phyloP scores from a whole-genome alignment of 345 rosid species.

The Sisymbrium altissimum region DNA sequence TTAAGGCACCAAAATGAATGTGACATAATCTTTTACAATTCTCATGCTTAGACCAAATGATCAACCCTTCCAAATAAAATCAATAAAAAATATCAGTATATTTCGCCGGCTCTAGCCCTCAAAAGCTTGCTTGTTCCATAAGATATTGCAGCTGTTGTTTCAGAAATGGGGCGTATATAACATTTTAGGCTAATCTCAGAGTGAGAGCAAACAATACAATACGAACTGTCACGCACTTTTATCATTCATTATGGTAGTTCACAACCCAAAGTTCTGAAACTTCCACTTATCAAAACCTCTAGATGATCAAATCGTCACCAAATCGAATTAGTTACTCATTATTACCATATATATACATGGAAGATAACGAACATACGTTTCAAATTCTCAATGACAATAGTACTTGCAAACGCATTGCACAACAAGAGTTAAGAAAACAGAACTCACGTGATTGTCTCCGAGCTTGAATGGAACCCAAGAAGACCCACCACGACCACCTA shows the following conservation, averaged over 20 bases:
- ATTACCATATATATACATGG: background rate
- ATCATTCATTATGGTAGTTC: background rate
- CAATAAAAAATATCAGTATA: background rate
- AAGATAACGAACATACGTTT: background rate
- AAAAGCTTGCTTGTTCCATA: background rate
- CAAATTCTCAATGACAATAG: background rate
- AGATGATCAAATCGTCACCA: no score
- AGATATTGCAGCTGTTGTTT: background rate
- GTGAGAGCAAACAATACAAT: background rate
- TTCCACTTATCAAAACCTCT: no score
- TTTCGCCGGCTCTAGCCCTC: background rate
- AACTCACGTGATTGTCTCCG: conserved; percentile 37
- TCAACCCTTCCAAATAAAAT: background rate
- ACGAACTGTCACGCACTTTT: background rate
- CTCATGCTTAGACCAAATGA: background rate
- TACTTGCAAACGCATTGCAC: background rate
- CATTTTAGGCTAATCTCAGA: background rate
- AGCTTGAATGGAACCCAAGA: conserved; percentile 51
- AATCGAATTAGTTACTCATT: background rate
- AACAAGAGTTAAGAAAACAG: background rate
- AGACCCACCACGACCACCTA: conserved; percentile 58
- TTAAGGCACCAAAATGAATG: background rate
- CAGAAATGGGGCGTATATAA: no score
- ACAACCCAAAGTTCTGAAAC: background rate
- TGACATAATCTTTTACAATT: background rate